Evolutionary conservation across 1,284 basidiomycete genomes (phyloP).

Genomic region (Apiotrichum domesticum): DNA sequence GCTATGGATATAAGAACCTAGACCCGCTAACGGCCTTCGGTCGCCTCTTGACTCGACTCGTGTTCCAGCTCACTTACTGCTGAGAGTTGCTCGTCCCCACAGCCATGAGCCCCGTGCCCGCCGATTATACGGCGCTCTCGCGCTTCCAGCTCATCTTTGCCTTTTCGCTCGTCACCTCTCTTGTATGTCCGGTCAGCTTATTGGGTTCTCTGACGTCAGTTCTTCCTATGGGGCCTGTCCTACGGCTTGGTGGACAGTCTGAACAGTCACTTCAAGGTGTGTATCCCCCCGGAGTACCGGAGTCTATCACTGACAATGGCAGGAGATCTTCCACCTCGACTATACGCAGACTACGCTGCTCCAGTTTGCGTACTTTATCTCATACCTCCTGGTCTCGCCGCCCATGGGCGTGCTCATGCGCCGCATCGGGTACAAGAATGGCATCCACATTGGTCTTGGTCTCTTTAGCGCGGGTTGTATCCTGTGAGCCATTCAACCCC

Average conservation of each 20-base stretch:
- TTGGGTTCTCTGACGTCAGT: not conserved
- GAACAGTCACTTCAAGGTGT: not conserved
- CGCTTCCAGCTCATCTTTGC: constrained; percentile 11
- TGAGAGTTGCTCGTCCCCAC: too few relatives aligned
- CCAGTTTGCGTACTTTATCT: constrained; percentile 34
- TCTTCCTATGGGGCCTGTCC: constrained; percentile 26
- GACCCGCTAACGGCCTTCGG: too few relatives aligned
- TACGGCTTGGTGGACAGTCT: constrained; percentile 33
- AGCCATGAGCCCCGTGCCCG: not conserved
- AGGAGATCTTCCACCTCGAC: constrained; percentile 16
- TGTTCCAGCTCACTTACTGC: too few relatives aligned
- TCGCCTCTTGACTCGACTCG: too few relatives aligned
- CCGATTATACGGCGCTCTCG: constrained; percentile 21
- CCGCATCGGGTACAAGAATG: constrained; percentile 31
- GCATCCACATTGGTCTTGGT: constrained; percentile 33
- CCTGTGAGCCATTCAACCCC: too few relatives aligned
- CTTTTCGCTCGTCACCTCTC: constrained; percentile 21
- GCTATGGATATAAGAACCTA: too few relatives aligned
- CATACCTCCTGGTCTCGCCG: constrained; percentile 26
- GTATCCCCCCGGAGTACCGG: too few relatives aligned
- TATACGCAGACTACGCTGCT: constrained; percentile 29
- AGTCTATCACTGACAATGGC: too few relatives aligned
- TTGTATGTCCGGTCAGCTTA: not conserved
- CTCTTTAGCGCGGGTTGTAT: constrained; percentile 12
- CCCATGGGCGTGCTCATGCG: constrained; percentile 36